Percentiles rank a stretch among this genome's conserved stretches.
These are phyloP conservation scores for Beauveria brongniartii DNA, from an alignment of 2,329 filamentous ascomycete genomes.

Conservation along the genomic window DNA sequence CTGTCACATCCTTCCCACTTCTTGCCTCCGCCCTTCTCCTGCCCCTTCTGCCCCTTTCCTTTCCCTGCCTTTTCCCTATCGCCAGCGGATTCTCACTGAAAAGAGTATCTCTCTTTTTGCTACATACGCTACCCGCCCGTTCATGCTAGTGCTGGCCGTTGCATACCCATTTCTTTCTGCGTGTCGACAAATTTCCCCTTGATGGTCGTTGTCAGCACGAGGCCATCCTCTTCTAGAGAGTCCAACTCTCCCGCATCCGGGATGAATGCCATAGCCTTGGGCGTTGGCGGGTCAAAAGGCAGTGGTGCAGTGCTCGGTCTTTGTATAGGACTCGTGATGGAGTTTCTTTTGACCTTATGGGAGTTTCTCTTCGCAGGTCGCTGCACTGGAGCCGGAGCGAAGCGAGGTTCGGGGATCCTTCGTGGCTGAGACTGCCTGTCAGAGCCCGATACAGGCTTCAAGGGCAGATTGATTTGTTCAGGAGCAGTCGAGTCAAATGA, in stretches of 20 bases:
- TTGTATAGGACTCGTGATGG: background rate
- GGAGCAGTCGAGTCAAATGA: background rate
- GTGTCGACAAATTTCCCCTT: background rate
- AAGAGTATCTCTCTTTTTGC: too few relatives aligned
- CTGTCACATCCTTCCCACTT: too few relatives aligned
- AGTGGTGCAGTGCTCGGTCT: background rate
- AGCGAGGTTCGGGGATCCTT: background rate
- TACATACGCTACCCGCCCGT: too few relatives aligned
- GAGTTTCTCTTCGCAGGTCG: background rate
- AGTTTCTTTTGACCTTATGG: background rate
- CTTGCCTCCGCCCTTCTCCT: too few relatives aligned
- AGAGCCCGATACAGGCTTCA: too few relatives aligned
- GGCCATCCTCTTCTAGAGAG: background rate
- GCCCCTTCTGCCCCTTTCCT: too few relatives aligned
- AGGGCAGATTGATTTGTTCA: background rate
- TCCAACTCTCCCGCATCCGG: background rate
- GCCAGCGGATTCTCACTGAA: too few relatives aligned
- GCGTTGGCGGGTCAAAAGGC: background rate
- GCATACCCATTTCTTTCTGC: background rate
- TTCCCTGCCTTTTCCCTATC: too few relatives aligned
- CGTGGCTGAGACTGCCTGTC: too few relatives aligned
- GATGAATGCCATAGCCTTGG: background rate
- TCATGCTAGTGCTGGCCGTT: background rate
- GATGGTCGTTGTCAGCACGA: background rate
- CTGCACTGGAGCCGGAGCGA: background rate